phyloP scores from a whole-genome alignment of 257 asterid species.

The Penstemon barbatus region DNA sequence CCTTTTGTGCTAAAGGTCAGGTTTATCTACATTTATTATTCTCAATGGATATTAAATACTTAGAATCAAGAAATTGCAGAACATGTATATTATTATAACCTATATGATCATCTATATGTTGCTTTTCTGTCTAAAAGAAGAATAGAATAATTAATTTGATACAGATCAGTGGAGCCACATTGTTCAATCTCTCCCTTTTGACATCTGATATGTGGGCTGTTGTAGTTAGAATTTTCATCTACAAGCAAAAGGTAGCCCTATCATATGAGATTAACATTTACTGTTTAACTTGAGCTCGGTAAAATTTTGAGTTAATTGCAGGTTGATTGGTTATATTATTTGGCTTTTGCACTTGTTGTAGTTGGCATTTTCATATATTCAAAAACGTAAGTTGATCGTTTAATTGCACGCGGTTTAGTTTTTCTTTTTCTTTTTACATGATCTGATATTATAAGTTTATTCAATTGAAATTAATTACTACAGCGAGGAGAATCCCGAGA shows the following conservation, averaged over 20 bases:
- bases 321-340: slow-evolving; percentile 74
- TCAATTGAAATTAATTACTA: not conserved
- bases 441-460: not conserved
- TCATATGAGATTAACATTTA: not conserved
- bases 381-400: slow-evolving; percentile 38
- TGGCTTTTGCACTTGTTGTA: slow-evolving; percentile 57
- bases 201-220: slow-evolving; percentile 92
- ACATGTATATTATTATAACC: not conserved
- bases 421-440: too few relatives aligned
- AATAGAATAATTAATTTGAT: not conserved
- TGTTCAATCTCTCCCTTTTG: slow-evolving; percentile 74
- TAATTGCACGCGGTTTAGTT: too few relatives aligned
- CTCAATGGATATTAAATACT: not conserved
- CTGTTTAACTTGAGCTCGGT: not conserved
- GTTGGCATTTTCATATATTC: slow-evolving; percentile 61
- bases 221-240: slow-evolving; percentile 58
- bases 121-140: not conserved
- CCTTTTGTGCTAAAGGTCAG: slow-evolving; percentile 55
- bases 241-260: slow-evolving; percentile 56
- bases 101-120: not conserved
- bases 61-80: not conserved
- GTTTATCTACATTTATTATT: not conserved
- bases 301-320: slow-evolving; percentile 28
- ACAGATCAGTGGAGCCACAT: slow-evolving; percentile 78
- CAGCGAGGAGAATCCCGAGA: slow-evolving; percentile 39